A percentile compares a stretch with the other conserved stretches of the same genome.
These are phyloP conservation scores for Paramecium caudatum DNA, from an alignment of 73 alveolate species.

Conservation along the genomic window DNA sequence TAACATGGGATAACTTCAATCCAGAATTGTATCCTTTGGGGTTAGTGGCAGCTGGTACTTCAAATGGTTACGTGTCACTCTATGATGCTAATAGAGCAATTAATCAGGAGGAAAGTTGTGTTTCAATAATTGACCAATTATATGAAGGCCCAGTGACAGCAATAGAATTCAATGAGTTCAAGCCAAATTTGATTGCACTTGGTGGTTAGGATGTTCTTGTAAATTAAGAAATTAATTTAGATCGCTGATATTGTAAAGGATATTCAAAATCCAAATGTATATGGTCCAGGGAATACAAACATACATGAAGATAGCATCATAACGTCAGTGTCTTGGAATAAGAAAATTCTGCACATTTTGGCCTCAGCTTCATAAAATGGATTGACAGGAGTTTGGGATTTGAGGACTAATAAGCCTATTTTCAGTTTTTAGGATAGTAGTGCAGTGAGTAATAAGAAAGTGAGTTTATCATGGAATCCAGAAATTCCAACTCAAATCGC, in stretches of 20 bases:
- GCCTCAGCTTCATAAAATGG: conserved; percentile 93
- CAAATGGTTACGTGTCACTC: conserved; percentile 43
- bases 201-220: conserved; percentile 92
- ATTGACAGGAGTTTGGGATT: conserved; percentile 90
- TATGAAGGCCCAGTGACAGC: conserved; percentile 80
- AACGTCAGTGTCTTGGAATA: conserved; percentile 90
- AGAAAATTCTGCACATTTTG: conserved; percentile 87
- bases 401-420: conserved; percentile 83
- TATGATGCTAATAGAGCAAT: conserved; percentile 52
- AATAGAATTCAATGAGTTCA: conserved; percentile 88
- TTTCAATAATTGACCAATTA: conserved; percentile 18
- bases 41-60: conserved; percentile 45
- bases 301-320: conserved; percentile 82
- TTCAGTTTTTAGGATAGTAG: conserved; percentile 79
- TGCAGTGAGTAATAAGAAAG: conserved; percentile 77
- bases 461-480: conserved; percentile 89
- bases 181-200: conserved; percentile 87
- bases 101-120: conserved; percentile 37
- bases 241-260: conserved; percentile 83
- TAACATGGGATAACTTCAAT: conserved; percentile 59
- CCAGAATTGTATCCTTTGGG: conserved; percentile 50
- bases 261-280: conserved; percentile 78
- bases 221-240: not conserved
- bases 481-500: conserved; percentile 90
- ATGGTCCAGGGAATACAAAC: conserved; percentile 84